These are phyloP conservation scores for Fusarium praegraminearum DNA, from an alignment of 2,329 filamentous ascomycete species.

Conservation along the genomic window DNA sequence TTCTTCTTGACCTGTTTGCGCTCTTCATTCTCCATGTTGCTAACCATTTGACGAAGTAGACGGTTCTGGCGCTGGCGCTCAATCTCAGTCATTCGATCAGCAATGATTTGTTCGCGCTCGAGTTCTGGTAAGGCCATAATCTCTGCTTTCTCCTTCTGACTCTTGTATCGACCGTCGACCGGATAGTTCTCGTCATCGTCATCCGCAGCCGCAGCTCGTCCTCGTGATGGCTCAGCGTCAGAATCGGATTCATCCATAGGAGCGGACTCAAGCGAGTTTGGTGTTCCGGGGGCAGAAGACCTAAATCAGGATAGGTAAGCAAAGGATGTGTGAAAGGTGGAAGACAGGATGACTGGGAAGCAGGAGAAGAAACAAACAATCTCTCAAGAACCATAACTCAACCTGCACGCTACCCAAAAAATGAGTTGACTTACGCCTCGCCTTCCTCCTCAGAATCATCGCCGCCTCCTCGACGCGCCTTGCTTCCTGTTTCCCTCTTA, in stretches of 20 bases:
- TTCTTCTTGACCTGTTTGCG: conserved; percentile 68
- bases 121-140: conserved; percentile 92
- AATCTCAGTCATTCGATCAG: conserved; percentile 85
- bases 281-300: conserved; percentile 76
- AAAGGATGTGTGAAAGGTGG: not conserved
- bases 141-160: conserved; percentile 77
- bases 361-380: not conserved
- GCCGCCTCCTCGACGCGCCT: conserved; percentile 60
- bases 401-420: not conserved
- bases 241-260: conserved; percentile 92
- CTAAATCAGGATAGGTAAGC: conserved; percentile 58
- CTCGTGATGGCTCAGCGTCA: conserved; percentile 61
- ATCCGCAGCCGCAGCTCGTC: conserved; percentile 57
- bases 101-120: conserved; percentile 89
- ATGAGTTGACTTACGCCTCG: conserved; percentile 55
- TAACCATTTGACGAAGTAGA: conserved; percentile 82
- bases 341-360: not conserved
- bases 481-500: conserved; percentile 56
- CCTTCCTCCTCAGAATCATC: conserved; percentile 73
- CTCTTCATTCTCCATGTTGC: conserved; percentile 72
- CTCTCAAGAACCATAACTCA: not conserved
- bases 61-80: conserved; percentile 85
- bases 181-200: conserved; percentile 79
- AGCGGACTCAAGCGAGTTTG: conserved; percentile 81
- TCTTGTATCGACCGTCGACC: conserved; percentile 86